These are phyloP conservation scores for Blumeriella jaapii DNA, from an alignment of 2,329 filamentous ascomycete genomes.

Conservation along the genomic window DNA sequence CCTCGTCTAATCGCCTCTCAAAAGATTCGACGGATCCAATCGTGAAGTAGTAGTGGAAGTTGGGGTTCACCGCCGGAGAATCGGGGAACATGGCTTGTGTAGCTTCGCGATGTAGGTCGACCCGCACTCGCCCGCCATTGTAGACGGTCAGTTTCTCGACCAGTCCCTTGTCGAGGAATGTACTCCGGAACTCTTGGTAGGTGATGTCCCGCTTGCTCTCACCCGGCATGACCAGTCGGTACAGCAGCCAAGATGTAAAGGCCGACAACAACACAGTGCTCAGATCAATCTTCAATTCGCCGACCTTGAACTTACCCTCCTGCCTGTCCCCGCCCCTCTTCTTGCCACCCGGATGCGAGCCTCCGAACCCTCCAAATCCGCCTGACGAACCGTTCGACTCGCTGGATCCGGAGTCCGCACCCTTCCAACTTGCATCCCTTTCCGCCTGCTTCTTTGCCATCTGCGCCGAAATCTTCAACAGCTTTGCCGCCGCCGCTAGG, in stretches of 20 bases:
- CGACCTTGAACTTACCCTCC: constrained; percentile 16
- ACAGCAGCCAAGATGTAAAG: constrained; percentile 51
- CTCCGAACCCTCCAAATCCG: constrained; percentile 4
- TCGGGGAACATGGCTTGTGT: constrained; percentile 64
- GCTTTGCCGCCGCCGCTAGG: constrained; percentile 21
- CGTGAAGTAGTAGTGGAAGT: constrained; percentile 83
- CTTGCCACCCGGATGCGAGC: constrained; percentile 21
- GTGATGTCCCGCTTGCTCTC: constrained; percentile 73
- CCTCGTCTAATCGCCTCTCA: constrained; percentile 76
- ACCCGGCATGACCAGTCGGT: constrained; percentile 52
- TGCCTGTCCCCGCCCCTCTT: constrained; percentile 27
- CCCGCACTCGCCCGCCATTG: constrained; percentile 64
- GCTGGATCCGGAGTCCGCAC: constrained; percentile 20
- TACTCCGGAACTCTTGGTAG: constrained; percentile 91
- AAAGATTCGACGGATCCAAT: constrained; percentile 93
- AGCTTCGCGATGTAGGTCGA: constrained; percentile 68
- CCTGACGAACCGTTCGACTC: constrained; percentile 12
- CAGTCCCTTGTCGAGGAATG: constrained; percentile 90
- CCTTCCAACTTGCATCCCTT: constrained; percentile 23
- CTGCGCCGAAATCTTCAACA: constrained; percentile 27
- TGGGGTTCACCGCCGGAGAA: constrained; percentile 53
- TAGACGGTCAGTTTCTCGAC: constrained; percentile 86
- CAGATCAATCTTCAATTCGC: constrained; percentile 24
- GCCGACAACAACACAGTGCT: constrained; percentile 33
- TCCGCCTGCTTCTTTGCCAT: constrained; percentile 24